Percentiles rank a stretch among this genome's conserved stretches.
Evolutionary conservation across 2,329 filamentous ascomycete genomes (phyloP).

Genomic region (Calycina herbarum): DNA sequence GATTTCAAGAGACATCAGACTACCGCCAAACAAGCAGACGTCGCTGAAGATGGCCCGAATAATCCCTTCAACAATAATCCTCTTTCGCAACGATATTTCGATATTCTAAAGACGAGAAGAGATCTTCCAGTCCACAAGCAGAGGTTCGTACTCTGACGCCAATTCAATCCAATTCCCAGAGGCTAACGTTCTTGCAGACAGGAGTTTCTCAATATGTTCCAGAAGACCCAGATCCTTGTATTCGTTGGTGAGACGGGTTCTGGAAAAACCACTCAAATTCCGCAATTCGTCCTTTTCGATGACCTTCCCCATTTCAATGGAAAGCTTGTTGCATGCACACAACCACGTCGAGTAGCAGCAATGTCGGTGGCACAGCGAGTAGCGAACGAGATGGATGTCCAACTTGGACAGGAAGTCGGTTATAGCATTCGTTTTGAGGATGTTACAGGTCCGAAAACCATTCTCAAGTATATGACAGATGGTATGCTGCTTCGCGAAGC

Average conservation of each 20-base stretch:
- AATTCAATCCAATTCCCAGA: neutral
- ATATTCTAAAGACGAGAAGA: constrained; percentile 80
- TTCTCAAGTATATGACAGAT: constrained; percentile 99
- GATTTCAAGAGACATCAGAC: constrained; percentile 76
- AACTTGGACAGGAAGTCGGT: constrained; percentile 89
- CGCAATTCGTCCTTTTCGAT: constrained; percentile 96
- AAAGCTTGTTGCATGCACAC: constrained; percentile 95
- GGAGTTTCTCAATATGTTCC: constrained; percentile 92
- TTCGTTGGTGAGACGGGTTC: constrained; percentile 99
- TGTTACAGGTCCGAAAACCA: constrained; percentile 81
- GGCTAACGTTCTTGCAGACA: constrained; percentile 52
- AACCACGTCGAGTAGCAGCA: constrained; percentile 94
- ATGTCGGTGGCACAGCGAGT: constrained; percentile 99
- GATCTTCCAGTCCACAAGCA: constrained; percentile 91
- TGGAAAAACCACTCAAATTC: constrained; percentile 98
- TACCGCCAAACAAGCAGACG: constrained; percentile 70
- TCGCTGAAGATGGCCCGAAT: constrained; percentile 74
- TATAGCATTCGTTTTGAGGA: constrained; percentile 99
- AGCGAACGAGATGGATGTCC: constrained; percentile 92
- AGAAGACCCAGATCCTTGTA: constrained; percentile 91
- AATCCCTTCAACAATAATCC: constrained; percentile 83
- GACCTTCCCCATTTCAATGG: constrained; percentile 82
- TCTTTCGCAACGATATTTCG: constrained; percentile 83
- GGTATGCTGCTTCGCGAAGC: constrained; percentile 97
- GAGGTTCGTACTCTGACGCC: constrained; percentile 52